Evolutionary conservation across 805 yeast species (phyloP), one percentile per base, ranked within the genome.

Genomic region (Saturnispora halmiae): DNA sequence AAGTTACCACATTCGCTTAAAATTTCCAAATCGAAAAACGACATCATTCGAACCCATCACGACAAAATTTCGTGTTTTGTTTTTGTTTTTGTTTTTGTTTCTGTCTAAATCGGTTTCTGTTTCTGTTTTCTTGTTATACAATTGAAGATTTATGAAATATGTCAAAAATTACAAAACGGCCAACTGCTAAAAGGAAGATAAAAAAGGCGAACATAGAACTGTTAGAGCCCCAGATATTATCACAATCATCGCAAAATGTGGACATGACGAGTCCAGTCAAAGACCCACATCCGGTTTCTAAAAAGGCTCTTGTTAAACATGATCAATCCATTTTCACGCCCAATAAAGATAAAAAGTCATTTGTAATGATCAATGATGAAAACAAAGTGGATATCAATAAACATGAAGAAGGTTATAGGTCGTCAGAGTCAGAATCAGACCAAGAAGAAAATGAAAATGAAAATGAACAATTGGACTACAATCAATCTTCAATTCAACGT

Each of bases 241-340:
- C 44, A 25, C 40, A 36, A 18, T 31, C 34, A 4, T 19, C 14
- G 13, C 34, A 31, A 4, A 15, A 18, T 5, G 4, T 18, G 14
- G 25, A 18, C 22, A 16, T 6, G 34, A 31, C 25, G 14, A 31
- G 15, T 31, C 9, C 14, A 3, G 25, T 25, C 15, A 10, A 8
- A 9, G 14, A 18, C 6, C 24, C 18, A n/a, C 8, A 19, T 5
- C 24, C 6, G 8, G 33, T 31, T 14, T 37, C 34, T 9, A 16
- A 41, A 3, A 42, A 46, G 15, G 36, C 50, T 7, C 16, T 46
- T 8, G 44, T 48, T 3, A 33, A 30, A 13, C 25, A 26, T 11
- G 36, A 47, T 27, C 44, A 39, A 19, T 36, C 48, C 3, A 33
- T 49, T 18, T 46, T 49, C 30, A 46, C 49, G 6, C 49, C 49